Conservation (phyloP, 768 basidiomycete genomes). For the Cantharellus cinnabarinus region DNA sequence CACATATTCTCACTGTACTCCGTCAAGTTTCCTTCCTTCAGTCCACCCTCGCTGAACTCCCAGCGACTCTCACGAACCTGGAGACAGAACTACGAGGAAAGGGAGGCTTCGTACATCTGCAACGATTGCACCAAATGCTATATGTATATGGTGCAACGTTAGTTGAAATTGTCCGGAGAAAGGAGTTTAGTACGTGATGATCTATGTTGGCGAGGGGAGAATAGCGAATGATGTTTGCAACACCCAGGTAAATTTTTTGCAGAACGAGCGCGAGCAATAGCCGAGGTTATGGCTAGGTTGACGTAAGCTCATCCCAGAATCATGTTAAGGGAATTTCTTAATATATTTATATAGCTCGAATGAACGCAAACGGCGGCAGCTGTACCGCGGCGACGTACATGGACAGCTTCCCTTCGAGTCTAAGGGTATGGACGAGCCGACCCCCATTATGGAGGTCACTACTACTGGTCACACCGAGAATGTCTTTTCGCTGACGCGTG, state of each 20-base stretch:
- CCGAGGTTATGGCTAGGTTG: slow-evolving; percentile 74
- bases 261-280: slow-evolving; percentile 55
- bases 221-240: slow-evolving; percentile 3
- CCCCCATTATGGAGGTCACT: slow-evolving; percentile 62
- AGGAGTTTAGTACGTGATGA: slow-evolving; percentile 54
- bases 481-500: slow-evolving; percentile 41
- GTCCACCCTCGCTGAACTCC: slow-evolving; percentile 57
- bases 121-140: slow-evolving; percentile 70
- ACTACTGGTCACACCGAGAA: slow-evolving; percentile 43
- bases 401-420: slow-evolving; percentile 78
- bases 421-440: slow-evolving; percentile 58
- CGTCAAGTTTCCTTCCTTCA: slow-evolving; percentile 66
- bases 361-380: slow-evolving; percentile 64
- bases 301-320: slow-evolving; percentile 30
- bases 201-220: neutral
- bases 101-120: slow-evolving; percentile 79
- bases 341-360: slow-evolving; percentile 12
- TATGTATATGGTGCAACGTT: slow-evolving; percentile 86
- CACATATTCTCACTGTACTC: slow-evolving; percentile 41
- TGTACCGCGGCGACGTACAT: slow-evolving; percentile 69
- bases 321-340: neutral
- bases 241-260: slow-evolving; percentile 57
- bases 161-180: slow-evolving; percentile 74
- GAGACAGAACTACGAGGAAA: slow-evolving; percentile 55
- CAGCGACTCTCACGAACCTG: slow-evolving; percentile 37